phyloP scores from a whole-genome alignment of 805 yeast species.

The Lipomyces spencermartinsiae region DNA sequence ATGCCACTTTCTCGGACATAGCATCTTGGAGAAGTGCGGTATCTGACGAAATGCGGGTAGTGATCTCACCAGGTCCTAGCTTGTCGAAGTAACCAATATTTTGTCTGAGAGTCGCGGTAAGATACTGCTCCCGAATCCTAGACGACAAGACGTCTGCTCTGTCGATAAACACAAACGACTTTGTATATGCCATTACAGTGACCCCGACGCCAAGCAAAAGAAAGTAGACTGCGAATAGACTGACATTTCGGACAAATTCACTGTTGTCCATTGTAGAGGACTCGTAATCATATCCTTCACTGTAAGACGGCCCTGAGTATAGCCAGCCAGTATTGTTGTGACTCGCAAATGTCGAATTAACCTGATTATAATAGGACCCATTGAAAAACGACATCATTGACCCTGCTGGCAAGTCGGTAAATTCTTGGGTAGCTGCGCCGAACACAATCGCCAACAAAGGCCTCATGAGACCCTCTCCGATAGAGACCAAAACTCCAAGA shows the following conservation, averaged over 20 bases:
- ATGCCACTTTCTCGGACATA: slow-evolving; percentile 49
- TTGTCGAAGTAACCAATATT: slow-evolving; percentile 52
- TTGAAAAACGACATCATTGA: slow-evolving; percentile 11
- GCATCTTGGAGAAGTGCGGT: slow-evolving; percentile 52
- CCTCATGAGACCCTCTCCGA: slow-evolving; percentile 42
- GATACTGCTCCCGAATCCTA: slow-evolving; percentile 49
- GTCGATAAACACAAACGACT: slow-evolving; percentile 48
- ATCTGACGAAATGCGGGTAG: slow-evolving; percentile 53
- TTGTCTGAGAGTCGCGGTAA: slow-evolving; percentile 49
- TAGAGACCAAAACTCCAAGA: slow-evolving; percentile 45
- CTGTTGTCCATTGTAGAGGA: slow-evolving; percentile 26
- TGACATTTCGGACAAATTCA: slow-evolving; percentile 45
- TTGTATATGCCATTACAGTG: slow-evolving; percentile 40
- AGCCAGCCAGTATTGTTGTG: background rate
- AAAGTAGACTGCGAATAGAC: slow-evolving; percentile 49
- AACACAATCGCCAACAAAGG: slow-evolving; percentile 52
- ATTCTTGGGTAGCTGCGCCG: slow-evolving; percentile 48
- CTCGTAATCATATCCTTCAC: slow-evolving; percentile 26
- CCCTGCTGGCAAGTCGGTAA: slow-evolving; percentile 42
- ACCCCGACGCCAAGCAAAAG: slow-evolving; percentile 51
- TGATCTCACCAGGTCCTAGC: slow-evolving; percentile 52
- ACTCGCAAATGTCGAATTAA: slow-evolving; percentile 21
- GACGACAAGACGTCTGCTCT: slow-evolving; percentile 52
- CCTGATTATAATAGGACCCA: slow-evolving; percentile 33
- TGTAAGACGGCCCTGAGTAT: slow-evolving; percentile 28